Conservation (phyloP, 345 rosid genomes). For the Pistacia atlantica region DNA sequence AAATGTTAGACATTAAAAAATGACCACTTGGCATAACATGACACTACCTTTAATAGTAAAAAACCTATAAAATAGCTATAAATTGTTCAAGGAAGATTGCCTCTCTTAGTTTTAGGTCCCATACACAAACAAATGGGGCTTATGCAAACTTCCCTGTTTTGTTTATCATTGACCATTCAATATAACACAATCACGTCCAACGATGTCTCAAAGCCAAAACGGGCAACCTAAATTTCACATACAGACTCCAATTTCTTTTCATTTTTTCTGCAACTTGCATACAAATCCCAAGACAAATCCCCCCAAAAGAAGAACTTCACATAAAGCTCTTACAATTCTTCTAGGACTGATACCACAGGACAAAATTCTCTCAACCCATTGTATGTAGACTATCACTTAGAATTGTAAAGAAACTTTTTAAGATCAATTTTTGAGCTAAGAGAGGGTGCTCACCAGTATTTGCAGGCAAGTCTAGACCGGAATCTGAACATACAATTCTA, state of each 20-base stretch:
- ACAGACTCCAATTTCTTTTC: background rate
- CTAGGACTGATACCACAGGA: too few relatives aligned
- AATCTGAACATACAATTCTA: conserved; percentile 33
- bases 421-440: too few relatives aligned
- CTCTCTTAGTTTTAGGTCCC: background rate
- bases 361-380: background rate
- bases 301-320: background rate
- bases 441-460: conserved; percentile 21
- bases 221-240: background rate
- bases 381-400: background rate
- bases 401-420: background rate
- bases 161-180: background rate
- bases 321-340: conserved; percentile 6
- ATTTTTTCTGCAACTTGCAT: background rate
- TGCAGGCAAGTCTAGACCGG: conserved; percentile 23
- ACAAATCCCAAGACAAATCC: background rate
- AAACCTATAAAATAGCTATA: background rate
- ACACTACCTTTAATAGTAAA: background rate
- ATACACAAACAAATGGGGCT: background rate
- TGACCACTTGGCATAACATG: background rate
- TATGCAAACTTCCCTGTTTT: background rate
- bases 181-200: background rate
- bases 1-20: background rate
- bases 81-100: background rate
- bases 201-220: background rate